Evolutionary conservation across 1,139 yeast genomes (phyloP), one percentile per base, ranked within the genome.

Genomic region (Schizosaccharomyces versatilis): DNA sequence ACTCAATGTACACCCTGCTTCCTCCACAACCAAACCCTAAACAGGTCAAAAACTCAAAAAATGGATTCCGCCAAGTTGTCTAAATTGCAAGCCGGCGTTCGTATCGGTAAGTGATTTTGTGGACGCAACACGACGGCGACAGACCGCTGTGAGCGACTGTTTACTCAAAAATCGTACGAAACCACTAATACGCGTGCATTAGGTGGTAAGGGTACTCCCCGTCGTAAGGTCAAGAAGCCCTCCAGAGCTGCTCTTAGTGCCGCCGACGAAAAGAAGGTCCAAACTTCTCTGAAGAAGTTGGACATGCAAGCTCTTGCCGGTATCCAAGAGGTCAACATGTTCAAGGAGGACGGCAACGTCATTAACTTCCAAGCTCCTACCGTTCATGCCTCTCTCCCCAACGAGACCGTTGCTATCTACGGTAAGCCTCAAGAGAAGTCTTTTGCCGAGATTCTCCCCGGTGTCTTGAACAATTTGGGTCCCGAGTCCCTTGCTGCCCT

Each of bases 311-410:
- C 86, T 66, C 75, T 90, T 64, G 88, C 82, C 63, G 85, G 83
- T 66, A 81, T 90, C 65, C 94, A 85, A 69, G 96, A 88, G 75
- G 97, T 95, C 68, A 90, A 88, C 79, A 84, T 90, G 77, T 88
- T 90, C 82, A 83, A 76, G 73, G 95, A 86, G 62, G 95, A 88
- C 71, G 96, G 97, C 67, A 82, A 81, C 69, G 96, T 90, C 62
- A 76, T 88, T 72, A 96, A 88, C 76, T 86, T 90, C 78, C 80
- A 83, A 41, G 58, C 61, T 47, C 64, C 64, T 44, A 61, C 60
- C 73, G 94, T 88, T 62, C 96, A 88, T 75, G 86, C 86, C 63
- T 86, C 95, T 63, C 80, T 84, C 65, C 81, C 81, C 65, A 77
- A 82, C 76, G 88, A 90, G 80, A 83, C 95, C 61, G 84, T 83